Conservation (phyloP, 352 stramenopile genomes). For the Phytophthora lateralis region DNA sequence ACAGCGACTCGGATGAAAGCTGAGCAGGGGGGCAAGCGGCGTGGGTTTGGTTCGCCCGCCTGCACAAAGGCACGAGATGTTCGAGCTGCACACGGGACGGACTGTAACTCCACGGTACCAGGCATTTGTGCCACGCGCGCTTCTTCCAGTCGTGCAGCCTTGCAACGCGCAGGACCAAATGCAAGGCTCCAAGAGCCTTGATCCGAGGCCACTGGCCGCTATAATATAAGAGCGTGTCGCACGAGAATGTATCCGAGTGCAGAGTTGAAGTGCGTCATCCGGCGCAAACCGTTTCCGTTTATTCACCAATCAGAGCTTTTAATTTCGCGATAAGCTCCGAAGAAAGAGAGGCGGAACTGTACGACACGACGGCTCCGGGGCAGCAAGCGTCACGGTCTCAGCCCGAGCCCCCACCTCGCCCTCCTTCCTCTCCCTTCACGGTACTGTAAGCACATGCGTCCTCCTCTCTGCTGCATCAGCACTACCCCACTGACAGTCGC, state of each 20-base stretch:
- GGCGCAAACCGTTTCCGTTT: not conserved
- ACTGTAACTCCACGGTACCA: constrained; percentile 1
- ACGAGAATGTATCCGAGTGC: too few relatives aligned
- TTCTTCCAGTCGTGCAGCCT: constrained; percentile 10
- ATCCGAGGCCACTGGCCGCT: too few relatives aligned
- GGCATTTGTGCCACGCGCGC: too few relatives aligned
- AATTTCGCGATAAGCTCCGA: not conserved
- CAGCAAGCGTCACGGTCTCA: constrained; percentile 10
- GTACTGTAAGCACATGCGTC: constrained; percentile 11
- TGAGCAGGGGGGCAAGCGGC: not conserved
- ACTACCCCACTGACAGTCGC: not conserved
- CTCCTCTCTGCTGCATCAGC: not conserved
- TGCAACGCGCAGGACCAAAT: too few relatives aligned
- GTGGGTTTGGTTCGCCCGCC: constrained; percentile 5
- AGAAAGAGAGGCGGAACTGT: constrained; percentile 11
- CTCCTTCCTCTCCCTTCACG: constrained; percentile 17
- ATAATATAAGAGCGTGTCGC: too few relatives aligned
- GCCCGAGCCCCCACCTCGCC: constrained; percentile 10
- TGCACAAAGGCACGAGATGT: constrained; percentile 3
- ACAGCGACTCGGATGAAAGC: constrained; percentile 21
- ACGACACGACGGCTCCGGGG: constrained; percentile 27
- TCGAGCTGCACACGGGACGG: not conserved
- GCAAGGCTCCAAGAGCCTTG: too few relatives aligned
- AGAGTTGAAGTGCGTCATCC: not conserved
- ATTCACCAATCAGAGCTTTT: not conserved